A percentile compares a stretch with the other conserved stretches of the same genome.
phyloP scores from a whole-genome alignment of 805 yeast genomes.

The Kluyveromyces wickerhamii region DNA sequence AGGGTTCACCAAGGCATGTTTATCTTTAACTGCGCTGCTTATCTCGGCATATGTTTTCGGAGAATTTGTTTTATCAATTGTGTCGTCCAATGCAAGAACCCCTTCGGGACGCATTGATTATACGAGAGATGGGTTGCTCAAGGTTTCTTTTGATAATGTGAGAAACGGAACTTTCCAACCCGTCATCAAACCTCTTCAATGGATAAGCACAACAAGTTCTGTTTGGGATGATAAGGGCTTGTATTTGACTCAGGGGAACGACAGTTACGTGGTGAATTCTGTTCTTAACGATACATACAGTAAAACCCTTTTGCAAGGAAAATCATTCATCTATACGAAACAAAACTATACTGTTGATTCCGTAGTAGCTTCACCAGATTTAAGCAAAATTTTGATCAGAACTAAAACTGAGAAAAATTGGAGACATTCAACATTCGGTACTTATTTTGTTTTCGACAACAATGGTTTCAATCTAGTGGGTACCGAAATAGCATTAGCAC shows the following conservation, averaged over 20 bases:
- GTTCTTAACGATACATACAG: slow-evolving; percentile 32
- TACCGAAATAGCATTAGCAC: slow-evolving; percentile 38
- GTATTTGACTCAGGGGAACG: slow-evolving; percentile 43
- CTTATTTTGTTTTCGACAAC: slow-evolving; percentile 37
- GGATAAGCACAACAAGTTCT: slow-evolving; percentile 54
- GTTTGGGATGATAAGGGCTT: slow-evolving; percentile 54
- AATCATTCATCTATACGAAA: slow-evolving; percentile 35
- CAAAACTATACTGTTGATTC: slow-evolving; percentile 40
- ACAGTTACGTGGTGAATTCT: slow-evolving; percentile 49
- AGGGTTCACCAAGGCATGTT: neutral
- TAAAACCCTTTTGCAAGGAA: slow-evolving; percentile 42
- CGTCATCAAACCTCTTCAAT: slow-evolving; percentile 48
- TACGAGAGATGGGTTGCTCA: slow-evolving; percentile 17
- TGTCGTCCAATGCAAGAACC: neutral
- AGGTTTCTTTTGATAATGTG: slow-evolving; percentile 35
- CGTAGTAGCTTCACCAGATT: slow-evolving; percentile 60
- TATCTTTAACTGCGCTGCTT: neutral
- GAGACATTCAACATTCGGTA: slow-evolving; percentile 43
- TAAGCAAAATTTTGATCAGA: slow-evolving; percentile 48
- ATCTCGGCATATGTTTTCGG: neutral
- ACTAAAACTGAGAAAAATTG: slow-evolving; percentile 55
- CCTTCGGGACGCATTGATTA: slow-evolving; percentile 1
- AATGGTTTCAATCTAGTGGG: slow-evolving; percentile 24
- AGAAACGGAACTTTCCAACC: slow-evolving; percentile 55
- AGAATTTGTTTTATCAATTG: too few species aligned